These are phyloP conservation scores for Pseudogymnoascus verrucosus DNA, from an alignment of 2,329 filamentous ascomycete genomes.

Conservation along the genomic window DNA sequence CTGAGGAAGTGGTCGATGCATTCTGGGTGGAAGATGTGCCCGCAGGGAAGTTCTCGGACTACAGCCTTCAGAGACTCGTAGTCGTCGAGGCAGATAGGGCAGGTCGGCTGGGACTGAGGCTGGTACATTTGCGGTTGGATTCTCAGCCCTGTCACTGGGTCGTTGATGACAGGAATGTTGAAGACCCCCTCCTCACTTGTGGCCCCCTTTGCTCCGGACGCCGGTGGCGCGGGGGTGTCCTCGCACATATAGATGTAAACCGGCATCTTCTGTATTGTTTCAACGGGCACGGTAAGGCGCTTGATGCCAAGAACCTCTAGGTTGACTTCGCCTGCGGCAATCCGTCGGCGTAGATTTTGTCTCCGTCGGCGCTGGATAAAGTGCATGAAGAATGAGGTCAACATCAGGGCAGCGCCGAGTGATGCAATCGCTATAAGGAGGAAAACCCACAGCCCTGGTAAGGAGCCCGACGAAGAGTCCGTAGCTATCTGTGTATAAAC, in stretches of 20 bases:
- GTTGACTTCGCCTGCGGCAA: conserved; percentile 73
- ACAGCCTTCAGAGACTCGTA: conserved; percentile 62
- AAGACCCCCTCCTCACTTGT: not conserved
- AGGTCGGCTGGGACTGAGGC: conserved; percentile 67
- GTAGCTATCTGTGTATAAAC: conserved; percentile 49
- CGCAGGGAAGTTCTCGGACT: conserved; percentile 80
- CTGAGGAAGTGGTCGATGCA: conserved; percentile 83
- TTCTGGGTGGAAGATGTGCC: conserved; percentile 86
- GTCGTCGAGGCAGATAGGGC: conserved; percentile 82
- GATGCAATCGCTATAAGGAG: conserved; percentile 63
- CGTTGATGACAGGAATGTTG: conserved; percentile 12
- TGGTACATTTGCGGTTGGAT: conserved; percentile 20
- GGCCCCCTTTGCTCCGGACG: not conserved
- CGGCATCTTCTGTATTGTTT: conserved; percentile 66
- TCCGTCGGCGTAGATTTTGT: conserved; percentile 57
- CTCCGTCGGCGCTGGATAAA: conserved; percentile 66
- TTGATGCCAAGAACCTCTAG: conserved; percentile 81
- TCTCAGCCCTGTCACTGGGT: conserved; percentile 9
- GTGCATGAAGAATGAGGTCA: conserved; percentile 67
- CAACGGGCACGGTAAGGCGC: conserved; percentile 65
- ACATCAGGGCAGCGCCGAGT: conserved; percentile 57
- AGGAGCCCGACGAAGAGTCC: conserved; percentile 19
- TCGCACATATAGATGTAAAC: conserved; percentile 67
- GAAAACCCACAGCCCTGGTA: conserved; percentile 79
- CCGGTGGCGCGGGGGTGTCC: conserved; percentile 33